Conservation (phyloP, 2,329 filamentous ascomycete genomes). For the Paramyrothecium roridum region DNA sequence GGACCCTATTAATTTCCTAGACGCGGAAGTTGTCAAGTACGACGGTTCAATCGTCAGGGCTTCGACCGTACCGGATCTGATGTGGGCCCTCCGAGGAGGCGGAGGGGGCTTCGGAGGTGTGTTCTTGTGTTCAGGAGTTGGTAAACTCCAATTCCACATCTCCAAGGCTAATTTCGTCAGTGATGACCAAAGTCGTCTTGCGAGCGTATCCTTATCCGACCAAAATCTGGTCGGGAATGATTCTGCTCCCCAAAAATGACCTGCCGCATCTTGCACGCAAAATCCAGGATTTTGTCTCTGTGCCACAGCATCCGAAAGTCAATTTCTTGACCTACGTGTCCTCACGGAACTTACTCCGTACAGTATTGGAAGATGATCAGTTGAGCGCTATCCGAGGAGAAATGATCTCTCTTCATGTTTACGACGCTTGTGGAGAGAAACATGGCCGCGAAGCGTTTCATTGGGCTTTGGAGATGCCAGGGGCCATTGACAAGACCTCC, state of each 20-base stretch:
- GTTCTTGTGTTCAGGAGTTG: neutral
- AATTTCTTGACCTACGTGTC: neutral
- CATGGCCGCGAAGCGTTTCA: neutral
- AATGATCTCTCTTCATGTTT: neutral
- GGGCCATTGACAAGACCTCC: constrained; percentile 29
- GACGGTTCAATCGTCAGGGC: neutral
- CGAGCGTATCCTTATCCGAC: neutral
- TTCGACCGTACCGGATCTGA: neutral
- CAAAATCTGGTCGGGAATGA: neutral
- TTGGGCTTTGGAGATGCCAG: constrained; percentile 15
- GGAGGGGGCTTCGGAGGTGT: neutral
- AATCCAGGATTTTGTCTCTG: neutral
- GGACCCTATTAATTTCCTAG: neutral
- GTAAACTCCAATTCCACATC: neutral
- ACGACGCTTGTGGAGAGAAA: neutral
- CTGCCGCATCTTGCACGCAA: neutral
- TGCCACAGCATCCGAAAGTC: neutral
- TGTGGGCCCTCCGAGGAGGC: neutral
- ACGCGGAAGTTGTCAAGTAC: neutral
- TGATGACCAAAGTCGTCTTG: neutral
- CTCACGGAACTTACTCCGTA: neutral
- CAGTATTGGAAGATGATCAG: neutral
- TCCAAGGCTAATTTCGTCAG: neutral
- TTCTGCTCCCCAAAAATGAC: neutral
- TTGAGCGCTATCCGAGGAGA: neutral